Evolutionary conservation across 345 rosid species (phyloP).

Genomic region (Eucalyptus curtisii): DNA sequence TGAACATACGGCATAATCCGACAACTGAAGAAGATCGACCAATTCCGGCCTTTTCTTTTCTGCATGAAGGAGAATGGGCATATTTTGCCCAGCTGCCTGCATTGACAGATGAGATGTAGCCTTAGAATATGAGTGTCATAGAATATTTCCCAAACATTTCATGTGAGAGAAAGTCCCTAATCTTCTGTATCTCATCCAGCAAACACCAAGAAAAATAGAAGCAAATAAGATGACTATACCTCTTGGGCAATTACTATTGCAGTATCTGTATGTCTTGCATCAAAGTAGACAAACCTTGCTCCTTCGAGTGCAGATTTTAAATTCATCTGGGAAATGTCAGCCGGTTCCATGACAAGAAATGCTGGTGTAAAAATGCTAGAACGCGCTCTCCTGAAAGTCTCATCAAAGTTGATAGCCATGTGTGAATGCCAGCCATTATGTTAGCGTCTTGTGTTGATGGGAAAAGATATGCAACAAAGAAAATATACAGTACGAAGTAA

Average conservation of each 20-base stretch:
- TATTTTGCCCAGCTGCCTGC: conserved; percentile 58
- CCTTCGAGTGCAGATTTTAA: conserved; percentile 48
- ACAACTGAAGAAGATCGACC: conserved; percentile 55
- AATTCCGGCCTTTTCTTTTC: conserved; percentile 72
- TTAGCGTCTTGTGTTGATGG: neutral
- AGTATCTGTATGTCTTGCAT: conserved; percentile 54
- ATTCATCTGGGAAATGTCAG: conserved; percentile 35
- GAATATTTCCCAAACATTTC: neutral
- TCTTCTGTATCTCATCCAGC: neutral
- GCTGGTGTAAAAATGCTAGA: conserved; percentile 92
- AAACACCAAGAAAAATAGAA: neutral
- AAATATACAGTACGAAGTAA: neutral
- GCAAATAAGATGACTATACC: conserved; percentile 22
- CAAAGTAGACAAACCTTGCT: conserved; percentile 54
- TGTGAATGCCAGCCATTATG: neutral
- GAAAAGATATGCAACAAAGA: neutral
- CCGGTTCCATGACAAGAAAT: conserved; percentile 49
- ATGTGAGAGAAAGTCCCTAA: neutral
- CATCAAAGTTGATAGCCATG: neutral
- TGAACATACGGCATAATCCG: conserved; percentile 67
- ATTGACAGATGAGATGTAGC: neutral
- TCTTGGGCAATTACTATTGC: conserved; percentile 59
- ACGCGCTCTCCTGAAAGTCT: conserved; percentile 64
- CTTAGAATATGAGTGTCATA: neutral
- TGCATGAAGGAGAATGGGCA: conserved; percentile 75